Evolutionary conservation across 177 flowering plant genomes (phyloP), one percentile per base, ranked within the genome.

Genomic region (Tripterygium wilfordii): DNA sequence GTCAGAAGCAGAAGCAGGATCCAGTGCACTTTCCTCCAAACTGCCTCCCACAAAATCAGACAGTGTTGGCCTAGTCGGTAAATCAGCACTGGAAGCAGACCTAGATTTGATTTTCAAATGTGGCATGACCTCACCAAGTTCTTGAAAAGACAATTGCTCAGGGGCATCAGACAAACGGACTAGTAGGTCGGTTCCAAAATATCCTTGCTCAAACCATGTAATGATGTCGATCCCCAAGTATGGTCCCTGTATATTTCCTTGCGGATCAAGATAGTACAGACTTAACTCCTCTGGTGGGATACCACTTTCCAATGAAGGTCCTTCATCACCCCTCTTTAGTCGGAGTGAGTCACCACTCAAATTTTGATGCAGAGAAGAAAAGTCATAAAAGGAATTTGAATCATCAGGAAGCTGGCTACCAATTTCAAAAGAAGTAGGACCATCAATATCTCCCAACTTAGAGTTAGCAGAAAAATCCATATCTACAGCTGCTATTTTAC

Each of bases 191-290:
- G 67, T 69, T 25, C 96, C 95, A 68, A 88, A 91, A 65, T 82
- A 91, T 1, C 96, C 96, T 67, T 88, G 90, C 15, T 83, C 83
- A 53, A 79, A 88, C 98, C 98, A 91, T 20, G 83, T 75, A 42
- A 91, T 77, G 42, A 91, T 80, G 65, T 91, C 98, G 46, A 68
- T 75, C 30, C 95, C 95, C 26, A 91, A 65, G 60, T 78, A 91
- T 16, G 98, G 98, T 10, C 98, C 98, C 63, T 91, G 98, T 26
- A 76, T 73, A 25, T 68, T 92, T 23, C 98, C 98, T 64, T 88
- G 96, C 48, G 98, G 98, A 67, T 91, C 98, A 54, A 74, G 68
- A 53, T 91, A 91, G 42, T 54, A 83, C 54, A 91, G 69, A 64
- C 84, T 82, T 32, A 83, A 45, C 39, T 88, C 96, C 69, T 91